A percentile compares a stretch with the other conserved stretches of the same genome.
Evolutionary conservation across 2,329 filamentous ascomycete genomes (phyloP).

Genomic region (Diplodia seriata): DNA sequence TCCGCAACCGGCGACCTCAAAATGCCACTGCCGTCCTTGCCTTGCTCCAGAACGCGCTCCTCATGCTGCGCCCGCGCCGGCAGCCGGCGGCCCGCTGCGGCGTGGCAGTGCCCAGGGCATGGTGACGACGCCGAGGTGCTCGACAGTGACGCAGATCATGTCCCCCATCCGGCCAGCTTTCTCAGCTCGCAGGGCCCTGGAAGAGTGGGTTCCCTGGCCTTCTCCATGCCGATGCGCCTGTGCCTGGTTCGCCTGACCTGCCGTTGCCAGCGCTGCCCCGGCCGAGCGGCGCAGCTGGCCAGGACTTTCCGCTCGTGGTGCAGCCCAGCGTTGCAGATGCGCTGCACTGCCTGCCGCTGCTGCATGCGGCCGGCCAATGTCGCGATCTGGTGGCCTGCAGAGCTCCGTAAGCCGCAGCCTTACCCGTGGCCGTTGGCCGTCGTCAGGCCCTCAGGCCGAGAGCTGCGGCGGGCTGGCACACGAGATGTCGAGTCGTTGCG

Average conservation of each 20-base stretch:
- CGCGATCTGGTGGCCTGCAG: neutral
- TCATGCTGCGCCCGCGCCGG: slow-evolving; percentile 2
- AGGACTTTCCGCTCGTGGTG: neutral
- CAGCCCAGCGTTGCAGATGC: slow-evolving; percentile 2
- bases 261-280: neutral
- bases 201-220: slow-evolving; percentile 2
- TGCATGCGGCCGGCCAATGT: neutral
- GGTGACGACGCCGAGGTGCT: too few relatives aligned
- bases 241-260: slow-evolving; percentile 18
- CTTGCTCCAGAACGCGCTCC: neutral
- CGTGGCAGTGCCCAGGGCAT: slow-evolving; percentile 19
- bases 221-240: slow-evolving; percentile 21
- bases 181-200: slow-evolving; percentile 8
- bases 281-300: slow-evolving; percentile 4
- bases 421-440: neutral
- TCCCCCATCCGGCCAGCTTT: neutral
- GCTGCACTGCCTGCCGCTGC: slow-evolving; percentile 11
- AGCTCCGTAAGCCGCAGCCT: slow-evolving; percentile 4
- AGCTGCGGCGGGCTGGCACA: slow-evolving; percentile 8
- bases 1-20: slow-evolving; percentile 1
- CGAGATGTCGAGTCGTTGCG: slow-evolving; percentile 11
- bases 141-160: slow-evolving; percentile 1
- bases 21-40: neutral
- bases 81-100: slow-evolving; percentile 10
- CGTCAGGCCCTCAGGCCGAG: slow-evolving; percentile 1